A percentile compares a stretch with the other conserved stretches of the same genome.
Evolutionary conservation across 192 early-diverging fungal genomes (phyloP).

Genomic region (Backusella liffmaniae): DNA sequence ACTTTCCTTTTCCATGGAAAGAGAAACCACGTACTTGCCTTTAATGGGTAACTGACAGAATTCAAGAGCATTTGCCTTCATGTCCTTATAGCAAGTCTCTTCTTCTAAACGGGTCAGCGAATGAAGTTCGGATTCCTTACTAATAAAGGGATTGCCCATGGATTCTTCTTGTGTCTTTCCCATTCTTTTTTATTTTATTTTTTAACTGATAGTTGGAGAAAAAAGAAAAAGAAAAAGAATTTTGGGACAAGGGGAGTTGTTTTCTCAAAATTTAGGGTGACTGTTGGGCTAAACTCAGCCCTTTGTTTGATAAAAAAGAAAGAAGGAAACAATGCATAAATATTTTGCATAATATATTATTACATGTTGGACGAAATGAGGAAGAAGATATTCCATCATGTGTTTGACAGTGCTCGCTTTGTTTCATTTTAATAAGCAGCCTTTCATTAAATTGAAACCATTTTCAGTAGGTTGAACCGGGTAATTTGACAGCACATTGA

Average conservation of each 20-base stretch:
- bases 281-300: not conserved
- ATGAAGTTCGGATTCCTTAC: slow-evolving; percentile 33
- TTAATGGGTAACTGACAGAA: slow-evolving; percentile 45
- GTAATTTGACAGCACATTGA: too few species aligned
- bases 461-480: too few species aligned
- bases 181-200: slow-evolving; percentile 18
- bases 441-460: too few species aligned
- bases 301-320: not conserved
- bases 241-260: not conserved
- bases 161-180: slow-evolving; percentile 30
- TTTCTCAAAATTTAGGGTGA: not conserved
- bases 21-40: slow-evolving; percentile 31
- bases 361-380: too few species aligned
- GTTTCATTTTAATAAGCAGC: too few species aligned
- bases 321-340: not conserved
- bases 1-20: not conserved
- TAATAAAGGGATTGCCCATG: slow-evolving; percentile 31
- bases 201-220: not conserved
- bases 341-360: too few species aligned
- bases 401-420: too few species aligned
- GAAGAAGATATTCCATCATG: too few species aligned
- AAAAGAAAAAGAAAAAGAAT: not conserved
- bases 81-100: slow-evolving; percentile 48
- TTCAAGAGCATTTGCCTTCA: slow-evolving; percentile 52
- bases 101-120: slow-evolving; percentile 53